Conservation (phyloP, 2,329 filamentous ascomycete species). For the Metarhizium guizhouense region DNA sequence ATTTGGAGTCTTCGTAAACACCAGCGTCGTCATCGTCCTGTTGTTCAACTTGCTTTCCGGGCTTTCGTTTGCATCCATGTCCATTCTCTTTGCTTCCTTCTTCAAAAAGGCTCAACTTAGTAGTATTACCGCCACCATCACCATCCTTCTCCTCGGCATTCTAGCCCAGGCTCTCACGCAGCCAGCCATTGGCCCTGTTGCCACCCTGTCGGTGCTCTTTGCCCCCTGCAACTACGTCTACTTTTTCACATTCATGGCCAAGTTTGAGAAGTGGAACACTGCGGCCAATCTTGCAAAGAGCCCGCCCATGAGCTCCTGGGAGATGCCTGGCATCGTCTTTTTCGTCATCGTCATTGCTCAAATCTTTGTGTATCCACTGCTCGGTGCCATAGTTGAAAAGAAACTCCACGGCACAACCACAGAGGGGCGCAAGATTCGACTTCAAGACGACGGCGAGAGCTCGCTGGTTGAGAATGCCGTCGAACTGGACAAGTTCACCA, state of each 20-base stretch:
- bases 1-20: slow-evolving; percentile 54
- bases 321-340: slow-evolving; percentile 63
- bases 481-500: slow-evolving; percentile 63
- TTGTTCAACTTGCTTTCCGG: slow-evolving; percentile 71
- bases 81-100: slow-evolving; percentile 71
- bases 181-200: slow-evolving; percentile 54
- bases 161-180: slow-evolving; percentile 66
- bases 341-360: slow-evolving; percentile 74
- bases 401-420: slow-evolving; percentile 67
- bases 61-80: slow-evolving; percentile 68
- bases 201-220: slow-evolving; percentile 67
- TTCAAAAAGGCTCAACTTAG: slow-evolving; percentile 85
- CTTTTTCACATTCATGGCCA: slow-evolving; percentile 66
- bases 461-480: slow-evolving; percentile 45
- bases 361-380: slow-evolving; percentile 65
- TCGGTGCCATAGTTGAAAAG: slow-evolving; percentile 68
- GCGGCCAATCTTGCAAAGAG: slow-evolving; percentile 51
- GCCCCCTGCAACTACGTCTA: slow-evolving; percentile 82
- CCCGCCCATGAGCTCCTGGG: slow-evolving; percentile 58
- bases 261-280: slow-evolving; percentile 57
- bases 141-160: slow-evolving; percentile 68
- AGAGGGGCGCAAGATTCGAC: slow-evolving; percentile 45
- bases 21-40: slow-evolving; percentile 56
- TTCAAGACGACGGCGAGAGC: slow-evolving; percentile 16
- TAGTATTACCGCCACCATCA: slow-evolving; percentile 68